Evolutionary conservation across 352 stramenopile species (phyloP), one percentile per base, ranked within the genome.

Genomic region (Globisporangium spinosum): DNA sequence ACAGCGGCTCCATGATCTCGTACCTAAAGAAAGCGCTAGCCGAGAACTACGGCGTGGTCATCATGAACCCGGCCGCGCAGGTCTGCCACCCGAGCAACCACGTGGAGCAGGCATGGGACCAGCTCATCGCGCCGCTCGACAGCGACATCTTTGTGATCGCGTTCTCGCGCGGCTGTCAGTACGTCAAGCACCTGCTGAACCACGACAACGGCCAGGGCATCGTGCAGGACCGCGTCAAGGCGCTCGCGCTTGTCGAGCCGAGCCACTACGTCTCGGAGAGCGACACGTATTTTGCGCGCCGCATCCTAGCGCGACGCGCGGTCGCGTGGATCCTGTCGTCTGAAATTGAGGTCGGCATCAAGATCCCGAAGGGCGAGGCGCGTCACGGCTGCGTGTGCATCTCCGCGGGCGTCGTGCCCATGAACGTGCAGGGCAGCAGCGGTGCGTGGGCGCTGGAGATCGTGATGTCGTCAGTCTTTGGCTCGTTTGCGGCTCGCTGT

Each of bases 381-480:
- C 85, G 85, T 22, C 85, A 93, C 69, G 87, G 87, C 54, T 95
- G 87, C 58, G 76, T 93, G 22, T 95, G 87, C 71, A 73, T 95
- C 12, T 93, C 85, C 12, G 87, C 87, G 0, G 87, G 87, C 27
- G 70, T 84, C 2, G 84, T 95, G 35, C 87, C 87, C 5, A 77
- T 79, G 4, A 89, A 86, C 63, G 85, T 89, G 20, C 69, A 78
- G 27, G 82, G 85, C 5, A 91, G 80, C 64, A 93, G 85, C 53
- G 87, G 85, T 62, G 85, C 83, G 0, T 95, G 87, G 73, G 87
- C 87, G 9, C 65, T 95, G 3, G 83, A 93, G 64, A 91, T 93
- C 70, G 87, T 95, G 71, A 90, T 90, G 79, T 91, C 77, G 64
- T 91, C 85, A 2, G 85, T 95, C 20, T 95, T 93, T 73, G 85